Base-by-base conservation (phyloP, 345 rosid genomes). In the Erysimum cheiranthoides region DNA sequence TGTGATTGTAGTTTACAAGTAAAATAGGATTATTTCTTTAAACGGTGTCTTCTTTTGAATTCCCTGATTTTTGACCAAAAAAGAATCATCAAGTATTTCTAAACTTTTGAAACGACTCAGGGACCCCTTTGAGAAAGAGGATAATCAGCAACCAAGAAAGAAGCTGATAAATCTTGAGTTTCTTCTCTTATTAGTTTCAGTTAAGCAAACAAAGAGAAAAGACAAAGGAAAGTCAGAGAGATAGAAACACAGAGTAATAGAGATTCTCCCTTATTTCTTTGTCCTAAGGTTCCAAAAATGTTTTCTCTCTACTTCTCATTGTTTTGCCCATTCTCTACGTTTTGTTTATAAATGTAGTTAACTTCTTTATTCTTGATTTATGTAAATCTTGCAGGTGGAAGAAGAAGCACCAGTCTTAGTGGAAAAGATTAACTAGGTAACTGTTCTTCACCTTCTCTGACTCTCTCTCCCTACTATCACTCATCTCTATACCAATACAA, bases 91-190 rank as follows among this genome's bases (percentile, higher is more conserved):
- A 28, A 10, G 21, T 16, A 49, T 18, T 59, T 69, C 27, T 10
- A 32, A 65, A 68, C 70, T 73, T 78, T 75, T 73, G 42, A 72
- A 52, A 50, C 45, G 53, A 66, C 6, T 70, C 60, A 66, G 51
- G 47, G 56, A 45, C 12, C 63, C 3, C 32, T 10, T 51, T 21
- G 56, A 25, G n/a, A 25, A 25, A 51, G 25, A 47, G 52, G 25
- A 16, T 47, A 47, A 47, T 47, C 52, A 47, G 10, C 14, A 6
- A 16, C 8, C 6, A 83, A 79, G 75, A 85, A 77, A 74, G 84
- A 81, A 77, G 83, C 86, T 14, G 86, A 86, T 63, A 90, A 86
- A 43, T 42, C n/a, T 43, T 85, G 67, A 10, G 3, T 61, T 45
- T n/a, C 27, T 17, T 63, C 27, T 30, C 53, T 45, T n/a, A 2